Evolutionary conservation across 2,329 filamentous ascomycete genomes (phyloP), one percentile per base, ranked within the genome.

Genomic region (Alternaria hordeiaustralica): DNA sequence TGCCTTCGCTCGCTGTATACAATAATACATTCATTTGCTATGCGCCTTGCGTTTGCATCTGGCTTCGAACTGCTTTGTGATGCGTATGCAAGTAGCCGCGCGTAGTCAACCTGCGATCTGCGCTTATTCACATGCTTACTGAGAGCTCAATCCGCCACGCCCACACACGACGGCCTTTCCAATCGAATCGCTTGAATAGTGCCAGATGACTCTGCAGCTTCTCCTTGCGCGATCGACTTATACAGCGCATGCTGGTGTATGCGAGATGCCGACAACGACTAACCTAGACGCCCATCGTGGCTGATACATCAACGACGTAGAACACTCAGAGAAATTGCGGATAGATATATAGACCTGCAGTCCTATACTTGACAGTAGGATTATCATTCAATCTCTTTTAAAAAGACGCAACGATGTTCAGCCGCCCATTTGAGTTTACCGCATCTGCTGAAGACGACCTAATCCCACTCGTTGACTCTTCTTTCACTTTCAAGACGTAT

Each of bases 41-140:
- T 2, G 33, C 33, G 15, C 2, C 33, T 36, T 3, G 15, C 33
- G 33, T n/a, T 36, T 10, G 9, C 9, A 15, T 36, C 33, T 41
- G n/a, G 36, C 36, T 41, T 41, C 9, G 9, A 11, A 3, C 5
- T 41, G 36, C n/a, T 18, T 41, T 41, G 15, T 41, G 36, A 41
- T 41, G 36, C 30, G 13, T 45, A 25, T 53, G 30, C 44, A 15
- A 21, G 21, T 50, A 50, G 20, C 33, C 33, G 23, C 51, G 45
- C 45, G 45, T 61, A 57, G 21, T 12, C 28, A 36, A 30, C 49
- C 13, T 26, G 60, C 51, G 55, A 41, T 50, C 41, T 41, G 54
- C 33, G 58, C 62, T 64, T 64, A 64, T 55, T 61, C 54, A 64
- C 18, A 41, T 30, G 62, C 55, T 64, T 61, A 64, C 49, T 50